Evolutionary conservation across 179 eudicot species (phyloP).

Genomic region (Spergularia azorica): DNA sequence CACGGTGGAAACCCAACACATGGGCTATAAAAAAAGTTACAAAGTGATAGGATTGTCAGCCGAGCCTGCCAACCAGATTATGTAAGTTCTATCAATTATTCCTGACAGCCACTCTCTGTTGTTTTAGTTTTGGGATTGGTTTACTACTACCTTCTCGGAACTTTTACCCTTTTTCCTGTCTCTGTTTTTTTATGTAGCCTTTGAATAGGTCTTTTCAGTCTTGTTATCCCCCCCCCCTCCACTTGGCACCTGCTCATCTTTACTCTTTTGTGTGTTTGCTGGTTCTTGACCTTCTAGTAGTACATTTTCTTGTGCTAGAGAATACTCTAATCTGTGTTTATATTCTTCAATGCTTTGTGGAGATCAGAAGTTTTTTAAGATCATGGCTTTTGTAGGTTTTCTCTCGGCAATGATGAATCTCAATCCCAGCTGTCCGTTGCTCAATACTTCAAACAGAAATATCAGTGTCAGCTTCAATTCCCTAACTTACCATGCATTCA

Average conservation of each 20-base stretch:
- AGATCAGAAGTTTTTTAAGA: not conserved
- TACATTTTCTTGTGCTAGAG: no score
- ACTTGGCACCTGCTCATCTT: no score
- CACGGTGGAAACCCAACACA: constrained; percentile 39
- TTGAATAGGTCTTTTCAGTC: no score
- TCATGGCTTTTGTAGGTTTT: constrained; percentile 38
- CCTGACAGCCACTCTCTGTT: not conserved
- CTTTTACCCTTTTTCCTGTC: no score
- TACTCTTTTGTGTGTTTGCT: no score
- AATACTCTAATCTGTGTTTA: not conserved
- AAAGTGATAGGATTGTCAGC: constrained; percentile 52
- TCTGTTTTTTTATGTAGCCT: no score
- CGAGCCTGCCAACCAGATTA: constrained; percentile 38
- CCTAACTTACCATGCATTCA: constrained; percentile 62
- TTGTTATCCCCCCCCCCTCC: no score
- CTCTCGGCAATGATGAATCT: constrained; percentile 25
- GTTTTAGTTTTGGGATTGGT: no score
- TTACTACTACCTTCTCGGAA: no score
- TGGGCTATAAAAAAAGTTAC: constrained; percentile 29
- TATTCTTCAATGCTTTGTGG: no score
- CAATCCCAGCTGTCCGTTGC: constrained; percentile 40
- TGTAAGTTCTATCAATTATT: constrained; percentile 34
- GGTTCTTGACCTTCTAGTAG: no score
- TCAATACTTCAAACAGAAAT: constrained; percentile 53
- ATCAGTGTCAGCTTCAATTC: constrained; percentile 38